These are phyloP conservation scores for Saccharomyces hybrid DNA, from an alignment of 1,139 yeast species.

Conservation along the genomic window DNA sequence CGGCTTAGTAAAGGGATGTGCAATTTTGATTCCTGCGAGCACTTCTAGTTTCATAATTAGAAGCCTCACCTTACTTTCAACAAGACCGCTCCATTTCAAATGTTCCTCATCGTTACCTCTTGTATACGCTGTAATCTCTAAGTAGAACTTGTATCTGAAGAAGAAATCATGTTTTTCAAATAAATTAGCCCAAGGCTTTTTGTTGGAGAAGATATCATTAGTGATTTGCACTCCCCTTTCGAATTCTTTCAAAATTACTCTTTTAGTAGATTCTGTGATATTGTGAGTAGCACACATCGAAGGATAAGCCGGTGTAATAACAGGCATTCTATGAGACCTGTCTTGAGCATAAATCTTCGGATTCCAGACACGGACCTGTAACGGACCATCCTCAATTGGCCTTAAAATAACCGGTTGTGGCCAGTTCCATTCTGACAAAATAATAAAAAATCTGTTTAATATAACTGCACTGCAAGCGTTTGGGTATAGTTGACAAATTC, in stretches of 20 bases:
- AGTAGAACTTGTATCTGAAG: constrained; percentile 72
- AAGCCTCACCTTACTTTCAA: constrained; percentile 77
- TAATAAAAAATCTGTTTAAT: constrained; percentile 78
- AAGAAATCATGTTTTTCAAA: constrained; percentile 77
- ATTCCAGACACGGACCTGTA: constrained; percentile 95
- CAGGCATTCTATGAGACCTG: constrained; percentile 91
- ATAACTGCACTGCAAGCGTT: constrained; percentile 91
- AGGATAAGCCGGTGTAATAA: constrained; percentile 98
- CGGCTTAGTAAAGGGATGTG: constrained; percentile 85
- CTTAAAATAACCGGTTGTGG: constrained; percentile 94
- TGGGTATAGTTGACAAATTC: constrained; percentile 93
- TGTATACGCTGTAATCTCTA: constrained; percentile 76
- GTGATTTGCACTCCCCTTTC: constrained; percentile 65
- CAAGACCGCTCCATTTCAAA: constrained; percentile 83
- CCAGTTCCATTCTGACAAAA: constrained; percentile 91
- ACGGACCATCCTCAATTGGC: constrained; percentile 93
- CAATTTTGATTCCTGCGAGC: constrained; percentile 64
- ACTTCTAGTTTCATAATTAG: constrained; percentile 77
- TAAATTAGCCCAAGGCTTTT: constrained; percentile 64
- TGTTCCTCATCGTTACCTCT: constrained; percentile 70
- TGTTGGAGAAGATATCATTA: constrained; percentile 57
- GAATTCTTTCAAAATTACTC: constrained; percentile 67
- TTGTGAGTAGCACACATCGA: constrained; percentile 99
- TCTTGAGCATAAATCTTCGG: constrained; percentile 86
- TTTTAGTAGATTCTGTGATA: constrained; percentile 80